phyloP scores from a whole-genome alignment of 306 rosid genomes.

The Dryas drummondii region DNA sequence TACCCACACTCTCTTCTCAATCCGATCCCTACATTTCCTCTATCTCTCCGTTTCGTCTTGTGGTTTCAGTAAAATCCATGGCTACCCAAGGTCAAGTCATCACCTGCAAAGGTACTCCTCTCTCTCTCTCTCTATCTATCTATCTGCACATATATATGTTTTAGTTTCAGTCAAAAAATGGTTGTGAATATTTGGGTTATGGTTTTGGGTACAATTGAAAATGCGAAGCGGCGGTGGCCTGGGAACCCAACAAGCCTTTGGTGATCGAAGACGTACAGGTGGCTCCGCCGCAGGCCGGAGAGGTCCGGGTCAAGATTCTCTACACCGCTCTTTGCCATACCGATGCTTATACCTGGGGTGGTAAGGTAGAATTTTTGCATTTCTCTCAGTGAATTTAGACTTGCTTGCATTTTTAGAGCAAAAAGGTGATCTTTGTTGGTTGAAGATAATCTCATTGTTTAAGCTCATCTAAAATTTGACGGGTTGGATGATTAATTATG shows the following conservation, averaged over 20 bases:
- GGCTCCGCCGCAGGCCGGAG: slow-evolving; percentile 86
- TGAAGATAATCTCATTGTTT: not conserved
- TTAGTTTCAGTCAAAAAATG: too few relatives aligned
- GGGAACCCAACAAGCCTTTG: slow-evolving; percentile 94
- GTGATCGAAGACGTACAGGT: slow-evolving; percentile 82
- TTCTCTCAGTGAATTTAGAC: not conserved
- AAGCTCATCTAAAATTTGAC: too few relatives aligned
- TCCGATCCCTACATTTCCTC: slow-evolving; percentile 6
- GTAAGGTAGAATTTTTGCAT: slow-evolving; percentile 56
- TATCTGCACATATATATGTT: not conserved
- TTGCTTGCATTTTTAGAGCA: not conserved
- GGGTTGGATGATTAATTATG: not conserved
- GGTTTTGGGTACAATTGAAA: slow-evolving; percentile 4
- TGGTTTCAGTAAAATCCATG: slow-evolving; percentile 43
- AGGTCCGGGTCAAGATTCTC: slow-evolving; percentile 79
- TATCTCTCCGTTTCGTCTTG: not conserved
- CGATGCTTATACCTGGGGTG: slow-evolving; percentile 93
- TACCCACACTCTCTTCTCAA: not conserved
- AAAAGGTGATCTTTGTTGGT: not conserved
- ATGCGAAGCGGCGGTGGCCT: slow-evolving; percentile 86
- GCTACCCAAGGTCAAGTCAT: slow-evolving; percentile 87
- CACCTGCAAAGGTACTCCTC: slow-evolving; percentile 78
- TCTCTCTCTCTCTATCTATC: not conserved
- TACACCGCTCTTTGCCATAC: slow-evolving; percentile 91
- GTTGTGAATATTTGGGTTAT: not conserved